Base-by-base conservation (phyloP, 2,329 filamentous ascomycete genomes). In the Plectosphaerella sp. region DNA sequence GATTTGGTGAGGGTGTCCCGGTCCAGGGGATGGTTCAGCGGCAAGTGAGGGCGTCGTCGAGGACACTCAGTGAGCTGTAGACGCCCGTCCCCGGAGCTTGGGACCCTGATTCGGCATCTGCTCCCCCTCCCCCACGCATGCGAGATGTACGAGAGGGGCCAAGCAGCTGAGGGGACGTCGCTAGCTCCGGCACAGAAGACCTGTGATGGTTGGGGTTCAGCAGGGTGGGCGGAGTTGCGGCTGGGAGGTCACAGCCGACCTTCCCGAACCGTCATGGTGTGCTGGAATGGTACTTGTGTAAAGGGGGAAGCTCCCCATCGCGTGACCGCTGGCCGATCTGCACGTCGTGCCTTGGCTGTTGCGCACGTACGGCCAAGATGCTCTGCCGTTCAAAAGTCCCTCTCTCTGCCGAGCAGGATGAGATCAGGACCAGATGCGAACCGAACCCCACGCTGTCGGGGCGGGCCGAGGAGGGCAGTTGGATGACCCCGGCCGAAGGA, bases 41-140 rank as follows among this genome's bases (percentile, higher is more conserved):
- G 45, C 15, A 18, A 47, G 25, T 24, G 45, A 33, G 45, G 25
- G 33, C 35, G 24, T n/a, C 14, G 22, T 25, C 28, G 39, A 48
- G 47, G 20, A 5, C 5, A 5, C 22, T 22, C 22, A 22, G 22
- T 22, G 8, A 33, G 4, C 28, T 10, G 8, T 33, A 12, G 28
- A 33, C 28, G 28, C 28, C 28, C 28, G 11, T 33, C 28, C 28
- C 10, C 41, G 47, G 47, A 39, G 35, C 35, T 41, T 48, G 47
- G 47, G 47, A 48, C 47, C 47, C 36, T 48, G 47, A 48, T 48
- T 48, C 47, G 47, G 47, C 47, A 48, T 48, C 47, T 48, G 47
- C 47, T 48, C 37, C 37, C 12, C 14, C 35, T 43, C 41, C 28
- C 45, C 25, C 28, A 28, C 24, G 12, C 35, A 48, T 48, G 47